These are phyloP conservation scores for Pseudocercospora cruenta DNA, from an alignment of 2,329 filamentous ascomycete species.

Conservation along the genomic window DNA sequence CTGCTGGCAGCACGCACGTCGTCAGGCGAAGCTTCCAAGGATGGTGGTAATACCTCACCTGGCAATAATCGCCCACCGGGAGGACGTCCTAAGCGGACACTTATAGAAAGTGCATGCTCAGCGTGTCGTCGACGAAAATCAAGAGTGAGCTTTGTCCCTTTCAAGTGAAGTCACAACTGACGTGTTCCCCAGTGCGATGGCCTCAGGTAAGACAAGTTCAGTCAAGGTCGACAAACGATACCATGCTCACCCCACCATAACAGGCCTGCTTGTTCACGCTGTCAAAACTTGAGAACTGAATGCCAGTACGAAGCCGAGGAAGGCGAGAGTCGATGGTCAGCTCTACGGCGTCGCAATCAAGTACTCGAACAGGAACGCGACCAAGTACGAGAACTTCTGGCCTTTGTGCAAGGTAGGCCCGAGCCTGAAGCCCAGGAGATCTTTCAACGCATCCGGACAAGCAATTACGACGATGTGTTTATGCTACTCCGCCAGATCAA, in stretches of 20 bases:
- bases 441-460: conserved; percentile 35
- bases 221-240: not conserved
- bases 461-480: conserved; percentile 30
- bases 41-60: conserved; percentile 21
- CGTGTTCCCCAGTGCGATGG: conserved; percentile 31
- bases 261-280: conserved; percentile 38
- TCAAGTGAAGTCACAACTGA: conserved; percentile 13
- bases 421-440: conserved; percentile 36
- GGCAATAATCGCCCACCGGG: conserved; percentile 21
- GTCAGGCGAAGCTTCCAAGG: conserved; percentile 27
- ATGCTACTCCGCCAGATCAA: conserved; percentile 28
- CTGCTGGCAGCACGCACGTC: conserved; percentile 29
- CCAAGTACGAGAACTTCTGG: conserved; percentile 35
- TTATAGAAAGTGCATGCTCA: conserved; percentile 37
- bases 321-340: conserved; percentile 41
- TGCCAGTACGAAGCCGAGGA: conserved; percentile 40
- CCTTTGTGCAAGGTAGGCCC: conserved; percentile 32
- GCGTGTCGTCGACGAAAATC: conserved; percentile 35
- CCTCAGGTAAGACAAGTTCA: conserved; percentile 26
- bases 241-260: conserved; percentile 10
- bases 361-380: conserved; percentile 37
- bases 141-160: conserved; percentile 19
- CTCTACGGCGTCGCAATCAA: conserved; percentile 37
- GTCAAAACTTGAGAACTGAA: conserved; percentile 35
- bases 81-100: conserved; percentile 30